Evolutionary conservation across 208 protist genomes (phyloP).

Genomic region (Vickermania spadyakhi): DNA sequence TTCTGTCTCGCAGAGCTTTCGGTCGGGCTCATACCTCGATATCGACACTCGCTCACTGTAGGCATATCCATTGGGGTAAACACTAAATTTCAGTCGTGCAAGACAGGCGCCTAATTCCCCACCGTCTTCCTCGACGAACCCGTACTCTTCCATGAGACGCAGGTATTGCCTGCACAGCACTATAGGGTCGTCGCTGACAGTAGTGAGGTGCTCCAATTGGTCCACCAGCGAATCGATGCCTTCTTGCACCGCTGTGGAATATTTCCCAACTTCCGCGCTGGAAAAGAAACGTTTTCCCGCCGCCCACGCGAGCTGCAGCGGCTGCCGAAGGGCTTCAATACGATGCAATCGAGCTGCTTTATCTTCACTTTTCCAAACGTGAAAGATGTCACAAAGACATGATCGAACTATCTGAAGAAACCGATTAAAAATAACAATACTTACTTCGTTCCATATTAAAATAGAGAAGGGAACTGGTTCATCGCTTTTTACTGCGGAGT

Average conservation of each 20-base stretch:
- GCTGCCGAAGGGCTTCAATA: constrained; percentile 10
- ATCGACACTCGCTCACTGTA: constrained; percentile 47
- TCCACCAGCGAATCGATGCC: background rate
- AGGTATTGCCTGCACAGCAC: constrained; percentile 22
- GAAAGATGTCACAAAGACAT: constrained; percentile 2
- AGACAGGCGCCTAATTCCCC: constrained; percentile 9
- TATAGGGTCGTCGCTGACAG: background rate
- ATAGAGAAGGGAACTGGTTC: too few species aligned
- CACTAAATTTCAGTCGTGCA: constrained; percentile 17
- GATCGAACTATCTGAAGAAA: constrained; percentile 21
- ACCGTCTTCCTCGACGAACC: constrained; percentile 60
- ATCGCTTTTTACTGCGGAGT: too few species aligned
- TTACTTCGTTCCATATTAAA: constrained; percentile 65
- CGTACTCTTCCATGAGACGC: constrained; percentile 43
- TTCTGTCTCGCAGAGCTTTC: constrained; percentile 50
- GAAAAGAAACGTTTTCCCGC: constrained; percentile 5
- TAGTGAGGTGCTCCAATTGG: background rate
- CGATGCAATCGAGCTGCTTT: background rate
- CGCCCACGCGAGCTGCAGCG: constrained; percentile 5
- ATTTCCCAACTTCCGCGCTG: background rate
- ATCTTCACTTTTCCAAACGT: constrained; percentile 5
- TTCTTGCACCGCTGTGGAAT: background rate
- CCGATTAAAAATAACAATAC: constrained; percentile 43
- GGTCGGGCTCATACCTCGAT: constrained; percentile 27
- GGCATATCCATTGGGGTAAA: constrained; percentile 52